Conservation (phyloP, 1,284 basidiomycete genomes). For the Heliocybe sulcata region DNA sequence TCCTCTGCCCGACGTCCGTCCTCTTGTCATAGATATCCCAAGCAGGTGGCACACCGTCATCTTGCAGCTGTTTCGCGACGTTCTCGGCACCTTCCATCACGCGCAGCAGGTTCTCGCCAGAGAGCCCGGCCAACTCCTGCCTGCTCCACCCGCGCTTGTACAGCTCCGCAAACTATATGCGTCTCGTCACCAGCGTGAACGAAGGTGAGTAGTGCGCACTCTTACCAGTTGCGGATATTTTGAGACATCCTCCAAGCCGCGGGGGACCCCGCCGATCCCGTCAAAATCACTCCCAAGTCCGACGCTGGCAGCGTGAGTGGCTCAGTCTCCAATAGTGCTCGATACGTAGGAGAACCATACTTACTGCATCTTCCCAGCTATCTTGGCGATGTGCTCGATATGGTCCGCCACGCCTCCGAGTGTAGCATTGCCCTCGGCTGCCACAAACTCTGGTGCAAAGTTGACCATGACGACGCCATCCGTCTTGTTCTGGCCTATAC, state of each 20-base stretch:
- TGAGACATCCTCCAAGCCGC: constrained; percentile 62
- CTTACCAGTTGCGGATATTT: constrained; percentile 46
- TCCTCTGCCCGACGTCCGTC: constrained; percentile 36
- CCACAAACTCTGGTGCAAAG: constrained; percentile 65
- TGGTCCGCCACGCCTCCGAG: constrained; percentile 74
- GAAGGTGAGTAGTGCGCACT: constrained; percentile 6
- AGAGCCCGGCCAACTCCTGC: constrained; percentile 69
- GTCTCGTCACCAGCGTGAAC: not conserved
- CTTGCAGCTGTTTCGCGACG: too few species aligned
- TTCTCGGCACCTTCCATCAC: constrained; percentile 56
- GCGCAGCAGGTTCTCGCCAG: constrained; percentile 78
- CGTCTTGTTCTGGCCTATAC: constrained; percentile 50
- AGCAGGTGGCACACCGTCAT: constrained; percentile 41
- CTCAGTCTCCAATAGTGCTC: not conserved
- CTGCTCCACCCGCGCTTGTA: constrained; percentile 77
- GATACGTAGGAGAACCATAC: constrained; percentile 19
- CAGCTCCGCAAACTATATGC: constrained; percentile 70
- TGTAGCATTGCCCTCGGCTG: constrained; percentile 54
- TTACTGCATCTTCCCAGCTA: constrained; percentile 76
- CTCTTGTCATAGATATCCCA: constrained; percentile 62
- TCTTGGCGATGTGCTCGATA: constrained; percentile 74
- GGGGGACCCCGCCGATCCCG: constrained; percentile 52
- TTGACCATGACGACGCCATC: constrained; percentile 90
- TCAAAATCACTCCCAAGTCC: constrained; percentile 77
- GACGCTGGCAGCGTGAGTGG: constrained; percentile 32